phyloP scores from a whole-genome alignment of 192 early-diverging fungal species.

The Jimgerdemannia flammicorona region DNA sequence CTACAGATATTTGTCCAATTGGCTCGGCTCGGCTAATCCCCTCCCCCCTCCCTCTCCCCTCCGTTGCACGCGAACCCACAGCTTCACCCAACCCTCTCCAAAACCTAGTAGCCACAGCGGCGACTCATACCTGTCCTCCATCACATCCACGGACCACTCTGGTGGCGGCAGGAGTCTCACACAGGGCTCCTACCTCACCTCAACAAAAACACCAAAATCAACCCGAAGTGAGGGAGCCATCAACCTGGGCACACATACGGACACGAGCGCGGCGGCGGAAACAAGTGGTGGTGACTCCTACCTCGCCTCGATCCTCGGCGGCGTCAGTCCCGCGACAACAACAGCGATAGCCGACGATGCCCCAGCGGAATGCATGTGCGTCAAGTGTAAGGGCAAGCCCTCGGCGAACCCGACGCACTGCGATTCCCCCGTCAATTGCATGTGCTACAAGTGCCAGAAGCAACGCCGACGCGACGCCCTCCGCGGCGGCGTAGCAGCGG shows the following conservation, averaged over 20 bases:
- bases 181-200: slow-evolving; percentile 14
- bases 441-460: slow-evolving; percentile 30
- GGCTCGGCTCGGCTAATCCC: background rate
- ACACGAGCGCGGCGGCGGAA: too few species aligned
- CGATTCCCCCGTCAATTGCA: slow-evolving; percentile 8
- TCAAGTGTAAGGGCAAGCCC: slow-evolving; percentile 7
- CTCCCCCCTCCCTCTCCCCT: background rate
- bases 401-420: slow-evolving; percentile 13
- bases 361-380: slow-evolving; percentile 6
- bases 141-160: background rate
- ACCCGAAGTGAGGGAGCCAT: slow-evolving; percentile 6
- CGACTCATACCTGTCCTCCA: background rate
- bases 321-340: background rate
- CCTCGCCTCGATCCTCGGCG: slow-evolving; percentile 9
- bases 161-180: background rate
- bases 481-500: background rate
- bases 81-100: background rate
- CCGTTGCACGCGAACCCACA: too few species aligned
- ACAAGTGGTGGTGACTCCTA: slow-evolving; percentile 10
- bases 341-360: background rate
- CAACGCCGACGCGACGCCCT: slow-evolving; percentile 25
- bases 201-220: slow-evolving; percentile 3
- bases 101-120: background rate
- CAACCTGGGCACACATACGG: too few species aligned
- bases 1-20: too few species aligned